Base-by-base conservation (phyloP, 1,284 basidiomycete species). In the Cryptococcus wingfieldii region DNA sequence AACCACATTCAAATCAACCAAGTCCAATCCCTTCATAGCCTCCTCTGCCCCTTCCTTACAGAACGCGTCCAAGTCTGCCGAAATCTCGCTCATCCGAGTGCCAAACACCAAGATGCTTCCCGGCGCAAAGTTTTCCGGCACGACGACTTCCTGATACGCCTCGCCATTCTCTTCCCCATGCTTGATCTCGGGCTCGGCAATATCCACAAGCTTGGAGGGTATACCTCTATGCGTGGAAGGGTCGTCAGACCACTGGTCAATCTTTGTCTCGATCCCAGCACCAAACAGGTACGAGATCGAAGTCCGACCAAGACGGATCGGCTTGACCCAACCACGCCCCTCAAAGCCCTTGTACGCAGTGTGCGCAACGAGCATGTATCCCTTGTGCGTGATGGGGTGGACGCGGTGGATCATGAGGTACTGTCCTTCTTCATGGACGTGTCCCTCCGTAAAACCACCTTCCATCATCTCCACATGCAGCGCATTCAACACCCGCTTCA, bases 391-490 rank as follows among this genome's bases (percentile, higher is more conserved):
- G n/a, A 77, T 77, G 0, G 93, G 92, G 64, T 96, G 89, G 5
- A 96, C 88, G 28, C 93, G 86, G 68, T 94, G 90, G 39, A 95
- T 79, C 50, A 89, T 83, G 61, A 97, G 93, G 75, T 97, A 97
- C 90, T 94, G 67, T 62, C 89, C 90, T 72, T 97, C 94, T 73
- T 96, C 90, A 69, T 93, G 92, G 12, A 97, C 90, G 77, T 96
- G 90, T 0, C 91, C 93, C 72, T 97, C 93, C 59, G 85, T 84
- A 64, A 83, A 95, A 0, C 85, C 88, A 1, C 81, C 84, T 31
- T 88, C 78, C 7, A 90, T 83, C 89, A 97, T 93, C 79, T 97
- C 90, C 39, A 88, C 79, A 74, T 92, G 92, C 48, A 97, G 72
- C 54, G 86, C 83, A 69, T 96, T 97, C 59, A 97, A 69, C 0